phyloP scores from a whole-genome alignment of 331 rosid genomes.

The Stylosanthes scabra region DNA sequence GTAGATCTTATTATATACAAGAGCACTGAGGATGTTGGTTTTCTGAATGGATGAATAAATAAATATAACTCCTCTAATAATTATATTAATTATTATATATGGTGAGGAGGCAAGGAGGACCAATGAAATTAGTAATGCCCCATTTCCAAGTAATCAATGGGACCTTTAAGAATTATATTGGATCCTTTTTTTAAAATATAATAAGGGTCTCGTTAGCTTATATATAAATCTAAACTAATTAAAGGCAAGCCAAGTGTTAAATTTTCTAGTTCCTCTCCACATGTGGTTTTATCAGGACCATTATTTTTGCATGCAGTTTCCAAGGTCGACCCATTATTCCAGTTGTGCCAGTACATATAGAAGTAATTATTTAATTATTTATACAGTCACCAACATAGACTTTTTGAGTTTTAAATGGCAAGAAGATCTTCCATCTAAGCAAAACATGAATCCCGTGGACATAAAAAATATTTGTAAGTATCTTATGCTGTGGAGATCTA shows the following conservation, averaged over 20 bases:
- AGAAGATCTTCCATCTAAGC: conserved; percentile 60
- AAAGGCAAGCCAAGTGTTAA: conserved; percentile 46
- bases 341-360: conserved; percentile 43
- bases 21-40: conserved; percentile 86
- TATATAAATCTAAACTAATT: conserved; percentile 10
- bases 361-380: conserved; percentile 31
- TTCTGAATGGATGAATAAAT: conserved; percentile 34
- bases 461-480: conserved; percentile 44
- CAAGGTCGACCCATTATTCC: conserved; percentile 51
- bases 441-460: conserved; percentile 58
- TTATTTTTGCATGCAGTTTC: conserved; percentile 50
- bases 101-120: conserved; percentile 51
- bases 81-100: background rate
- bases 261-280: conserved; percentile 48
- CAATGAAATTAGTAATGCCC: conserved; percentile 49
- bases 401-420: conserved; percentile 39
- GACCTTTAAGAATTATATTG: conserved; percentile 25
- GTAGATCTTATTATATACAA: conserved; percentile 52
- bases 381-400: conserved; percentile 28
- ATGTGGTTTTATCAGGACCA: conserved; percentile 49
- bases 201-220: conserved; percentile 5
- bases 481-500: conserved; percentile 46
- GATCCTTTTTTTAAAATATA: conserved; percentile 2
- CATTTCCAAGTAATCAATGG: conserved; percentile 65
- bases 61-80: no score